Conservation (phyloP, 2,329 filamentous ascomycete species). For the Sclerotiophoma versabilis region DNA sequence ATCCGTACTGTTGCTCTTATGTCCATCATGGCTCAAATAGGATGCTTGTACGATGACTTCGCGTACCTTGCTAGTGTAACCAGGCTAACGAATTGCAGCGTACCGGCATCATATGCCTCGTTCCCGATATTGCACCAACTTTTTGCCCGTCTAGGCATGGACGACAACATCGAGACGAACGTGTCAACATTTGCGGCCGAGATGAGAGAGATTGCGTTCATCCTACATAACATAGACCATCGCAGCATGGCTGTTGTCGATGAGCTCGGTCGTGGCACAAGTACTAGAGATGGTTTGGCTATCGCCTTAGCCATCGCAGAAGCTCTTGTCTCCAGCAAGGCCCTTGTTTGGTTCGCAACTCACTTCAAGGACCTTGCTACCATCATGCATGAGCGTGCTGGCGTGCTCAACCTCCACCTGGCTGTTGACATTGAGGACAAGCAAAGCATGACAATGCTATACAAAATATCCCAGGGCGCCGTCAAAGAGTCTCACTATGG, state of each 20-base stretch:
- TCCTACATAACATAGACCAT: conserved; percentile 80
- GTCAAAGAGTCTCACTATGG: conserved; percentile 80
- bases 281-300: conserved; percentile 83
- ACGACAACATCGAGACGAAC: conserved; percentile 88
- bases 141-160: conserved; percentile 85
- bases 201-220: conserved; percentile 96
- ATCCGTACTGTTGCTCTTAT: conserved; percentile 85
- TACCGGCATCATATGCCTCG: conserved; percentile 83
- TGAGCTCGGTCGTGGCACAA: conserved; percentile 90
- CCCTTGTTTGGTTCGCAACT: conserved; percentile 90
- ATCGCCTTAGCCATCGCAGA: conserved; percentile 92
- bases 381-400: conserved; percentile 75
- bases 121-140: conserved; percentile 83
- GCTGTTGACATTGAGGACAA: conserved; percentile 69
- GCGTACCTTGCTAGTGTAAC: neutral
- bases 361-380: conserved; percentile 86
- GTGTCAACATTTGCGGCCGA: conserved; percentile 93
- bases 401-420: conserved; percentile 84
- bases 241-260: conserved; percentile 85
- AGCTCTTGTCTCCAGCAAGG: conserved; percentile 78
- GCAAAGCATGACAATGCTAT: conserved; percentile 82
- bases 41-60: conserved; percentile 65
- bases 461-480: conserved; percentile 77
- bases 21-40: conserved; percentile 92
- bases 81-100: conserved; percentile 44